phyloP scores from a whole-genome alignment of 345 rosid species.

The Kandelia obovata region DNA sequence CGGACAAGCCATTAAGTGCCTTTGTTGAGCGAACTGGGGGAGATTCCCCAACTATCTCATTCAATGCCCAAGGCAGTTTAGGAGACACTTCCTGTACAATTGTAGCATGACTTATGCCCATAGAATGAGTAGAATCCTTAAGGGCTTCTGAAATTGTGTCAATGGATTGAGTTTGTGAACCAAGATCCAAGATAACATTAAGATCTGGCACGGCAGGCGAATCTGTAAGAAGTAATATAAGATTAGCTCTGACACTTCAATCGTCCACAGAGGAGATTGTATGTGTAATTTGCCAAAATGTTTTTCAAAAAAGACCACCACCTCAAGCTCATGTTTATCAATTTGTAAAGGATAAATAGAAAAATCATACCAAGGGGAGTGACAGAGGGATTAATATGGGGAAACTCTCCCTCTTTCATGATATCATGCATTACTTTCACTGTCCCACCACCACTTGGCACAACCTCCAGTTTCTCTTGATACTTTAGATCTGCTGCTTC shows the following conservation, averaged over 20 bases:
- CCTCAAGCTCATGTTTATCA: constrained; percentile 1
- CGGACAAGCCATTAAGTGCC: constrained; percentile 5
- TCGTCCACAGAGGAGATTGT: neutral
- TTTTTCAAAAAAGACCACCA: no score
- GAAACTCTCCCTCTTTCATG: constrained; percentile 5
- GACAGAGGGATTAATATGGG: constrained; percentile 26
- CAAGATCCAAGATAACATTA: constrained; percentile 16
- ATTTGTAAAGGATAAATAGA: constrained; percentile 1
- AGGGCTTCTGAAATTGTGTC: constrained; percentile 14
- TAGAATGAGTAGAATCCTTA: constrained; percentile 23
- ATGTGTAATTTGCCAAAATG: no score
- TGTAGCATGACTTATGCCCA: constrained; percentile 19
- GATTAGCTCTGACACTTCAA: neutral
- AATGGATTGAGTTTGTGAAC: constrained; percentile 14
- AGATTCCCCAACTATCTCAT: constrained; percentile 15
- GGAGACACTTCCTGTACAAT: constrained; percentile 22
- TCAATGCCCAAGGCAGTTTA: constrained; percentile 1
- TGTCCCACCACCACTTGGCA: constrained; percentile 20
- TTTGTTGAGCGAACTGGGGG: constrained; percentile 6
- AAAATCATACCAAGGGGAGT: constrained; percentile 31
- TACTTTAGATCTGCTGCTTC: constrained; percentile 10
- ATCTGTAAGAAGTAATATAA: constrained; percentile 20
- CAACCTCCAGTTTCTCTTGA: constrained; percentile 16
- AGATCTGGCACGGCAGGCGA: constrained; percentile 17
- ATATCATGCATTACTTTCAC: constrained; percentile 8